Conservation (phyloP, 78 protist genomes). For the Bodo saltans region DNA sequence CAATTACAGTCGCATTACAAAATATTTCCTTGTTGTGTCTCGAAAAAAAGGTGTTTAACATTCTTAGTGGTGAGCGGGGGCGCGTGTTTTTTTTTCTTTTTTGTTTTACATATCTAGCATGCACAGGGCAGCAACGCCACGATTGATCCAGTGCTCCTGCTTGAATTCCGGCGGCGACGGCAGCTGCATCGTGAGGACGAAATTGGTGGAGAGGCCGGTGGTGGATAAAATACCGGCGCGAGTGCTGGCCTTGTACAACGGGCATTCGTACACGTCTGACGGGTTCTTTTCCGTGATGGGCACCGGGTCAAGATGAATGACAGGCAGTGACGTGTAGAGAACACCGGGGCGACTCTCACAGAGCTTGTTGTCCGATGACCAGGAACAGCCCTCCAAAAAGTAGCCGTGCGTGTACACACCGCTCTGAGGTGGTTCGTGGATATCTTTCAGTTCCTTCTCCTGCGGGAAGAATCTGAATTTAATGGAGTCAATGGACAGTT, state of each 20-base stretch:
- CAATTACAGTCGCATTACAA: too few relatives aligned
- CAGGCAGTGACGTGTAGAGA: conserved; percentile 33
- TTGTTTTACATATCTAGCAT: not conserved
- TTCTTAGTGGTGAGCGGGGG: too few relatives aligned
- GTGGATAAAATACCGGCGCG: conserved; percentile 73
- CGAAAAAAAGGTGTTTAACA: too few relatives aligned
- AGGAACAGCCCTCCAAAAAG: conserved; percentile 50
- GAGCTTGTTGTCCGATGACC: conserved; percentile 36
- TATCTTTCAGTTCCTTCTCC: not conserved
- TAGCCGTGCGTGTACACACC: conserved; percentile 60
- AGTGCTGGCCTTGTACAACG: conserved; percentile 68
- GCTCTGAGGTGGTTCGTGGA: conserved; percentile 20
- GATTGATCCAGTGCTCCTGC: not conserved
- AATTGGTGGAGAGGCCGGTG: conserved; percentile 80
- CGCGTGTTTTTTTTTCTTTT: too few relatives aligned
- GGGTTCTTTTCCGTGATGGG: not conserved
- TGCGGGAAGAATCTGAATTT: not conserved
- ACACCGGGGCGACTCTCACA: conserved; percentile 4
- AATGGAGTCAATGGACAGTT: conserved; percentile 17
- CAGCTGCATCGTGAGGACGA: conserved; percentile 43
- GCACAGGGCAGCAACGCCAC: conserved; percentile 29
- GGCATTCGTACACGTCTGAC: conserved; percentile 40
- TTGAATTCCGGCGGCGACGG: conserved; percentile 16
- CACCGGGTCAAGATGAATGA: conserved; percentile 35
- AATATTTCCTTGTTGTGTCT: too few relatives aligned